Evolutionary conservation across 116 monocot genomes (phyloP).

Genomic region (Iris pallida): DNA sequence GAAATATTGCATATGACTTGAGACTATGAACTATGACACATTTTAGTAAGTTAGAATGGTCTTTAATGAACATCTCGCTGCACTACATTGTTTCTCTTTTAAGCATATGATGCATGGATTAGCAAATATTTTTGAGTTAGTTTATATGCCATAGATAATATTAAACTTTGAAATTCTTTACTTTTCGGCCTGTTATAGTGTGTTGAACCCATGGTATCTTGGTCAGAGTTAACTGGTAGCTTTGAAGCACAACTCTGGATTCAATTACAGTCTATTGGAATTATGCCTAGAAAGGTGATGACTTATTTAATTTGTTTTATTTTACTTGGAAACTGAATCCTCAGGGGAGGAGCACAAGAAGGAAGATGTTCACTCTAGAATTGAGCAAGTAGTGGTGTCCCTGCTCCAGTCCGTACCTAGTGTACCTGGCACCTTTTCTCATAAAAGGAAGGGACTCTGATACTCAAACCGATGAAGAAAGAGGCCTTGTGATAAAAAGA

Average conservation of each 20-base stretch:
- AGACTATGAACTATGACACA: not conserved
- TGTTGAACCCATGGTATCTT: not conserved
- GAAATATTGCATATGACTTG: too few species aligned
- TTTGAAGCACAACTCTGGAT: not conserved
- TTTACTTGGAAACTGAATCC: not conserved
- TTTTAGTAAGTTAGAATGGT: not conserved
- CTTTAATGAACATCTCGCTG: not conserved
- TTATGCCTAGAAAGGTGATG: too few species aligned
- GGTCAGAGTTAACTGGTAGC: not conserved
- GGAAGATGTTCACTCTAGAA: slow-evolving; percentile 42
- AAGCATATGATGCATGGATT: too few species aligned
- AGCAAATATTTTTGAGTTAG: too few species aligned
- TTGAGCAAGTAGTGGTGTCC: slow-evolving; percentile 39
- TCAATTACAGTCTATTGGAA: not conserved
- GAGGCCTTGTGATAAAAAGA: slow-evolving; percentile 56
- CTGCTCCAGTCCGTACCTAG: slow-evolving; percentile 29
- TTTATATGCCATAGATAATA: not conserved
- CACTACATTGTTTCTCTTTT: too few species aligned
- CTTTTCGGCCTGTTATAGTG: not conserved
- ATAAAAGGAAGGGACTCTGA: slow-evolving; percentile 21
- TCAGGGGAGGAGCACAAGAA: slow-evolving; percentile 31
- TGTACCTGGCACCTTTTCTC: slow-evolving; percentile 13
- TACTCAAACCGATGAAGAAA: slow-evolving; percentile 1
- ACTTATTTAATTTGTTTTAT: not conserved
- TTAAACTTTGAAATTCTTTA: not conserved